A percentile compares a stretch with the other conserved stretches of the same genome.
phyloP scores from a whole-genome alignment of 192 early-diverging fungal species.

The Gamsiella multidivaricata region DNA sequence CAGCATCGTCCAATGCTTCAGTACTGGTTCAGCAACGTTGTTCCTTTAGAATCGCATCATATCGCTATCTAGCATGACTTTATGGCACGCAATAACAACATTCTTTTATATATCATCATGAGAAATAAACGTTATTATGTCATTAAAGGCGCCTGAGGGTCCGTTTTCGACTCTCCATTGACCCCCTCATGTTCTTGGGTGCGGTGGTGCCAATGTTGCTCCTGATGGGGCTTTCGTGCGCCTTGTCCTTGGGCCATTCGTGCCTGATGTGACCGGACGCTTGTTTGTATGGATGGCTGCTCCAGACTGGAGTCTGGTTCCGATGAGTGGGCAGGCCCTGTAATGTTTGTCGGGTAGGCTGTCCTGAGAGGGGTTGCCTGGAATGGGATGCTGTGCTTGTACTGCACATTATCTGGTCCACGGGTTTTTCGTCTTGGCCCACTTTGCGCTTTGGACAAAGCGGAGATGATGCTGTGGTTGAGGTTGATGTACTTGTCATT shows the following conservation, averaged over 20 bases:
- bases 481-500: too few relatives aligned
- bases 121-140: too few relatives aligned
- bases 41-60: too few relatives aligned
- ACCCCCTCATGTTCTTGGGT: not conserved
- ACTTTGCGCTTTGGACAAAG: not conserved
- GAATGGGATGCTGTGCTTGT: not conserved
- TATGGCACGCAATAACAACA: too few relatives aligned
- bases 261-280: not conserved
- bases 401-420: not conserved
- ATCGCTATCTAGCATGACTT: too few relatives aligned
- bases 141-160: constrained; percentile 11
- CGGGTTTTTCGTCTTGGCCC: not conserved
- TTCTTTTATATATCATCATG: too few relatives aligned
- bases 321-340: constrained; percentile 8
- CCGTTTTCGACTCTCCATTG: constrained; percentile 6
- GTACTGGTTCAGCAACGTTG: too few relatives aligned
- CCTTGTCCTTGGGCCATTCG: constrained; percentile 3
- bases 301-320: not conserved
- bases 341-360: constrained; percentile 1
- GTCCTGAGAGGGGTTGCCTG: not conserved
- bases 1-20: too few relatives aligned
- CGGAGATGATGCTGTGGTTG: not conserved
- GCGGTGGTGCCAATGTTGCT: not conserved
- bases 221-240: not conserved
- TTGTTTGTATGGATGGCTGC: not conserved